A percentile compares a stretch with the other conserved stretches of the same genome.
Conservation (phyloP, 1,284 basidiomycete species). For the Moesziomyces parantarcticus region DNA sequence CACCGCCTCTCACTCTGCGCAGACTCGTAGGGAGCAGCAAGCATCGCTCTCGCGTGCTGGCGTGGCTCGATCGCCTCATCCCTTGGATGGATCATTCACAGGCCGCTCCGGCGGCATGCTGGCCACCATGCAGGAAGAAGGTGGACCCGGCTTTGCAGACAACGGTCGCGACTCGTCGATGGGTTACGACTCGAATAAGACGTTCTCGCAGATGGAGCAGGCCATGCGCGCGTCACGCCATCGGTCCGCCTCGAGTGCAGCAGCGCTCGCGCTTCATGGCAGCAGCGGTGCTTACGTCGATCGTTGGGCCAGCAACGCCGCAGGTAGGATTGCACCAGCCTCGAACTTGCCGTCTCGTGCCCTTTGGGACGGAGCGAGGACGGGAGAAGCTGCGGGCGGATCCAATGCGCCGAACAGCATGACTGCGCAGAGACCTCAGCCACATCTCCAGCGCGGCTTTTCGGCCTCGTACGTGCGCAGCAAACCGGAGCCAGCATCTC, state of each 20-base stretch:
- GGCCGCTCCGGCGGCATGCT: slow-evolving; percentile 30
- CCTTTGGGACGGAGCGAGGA: slow-evolving; percentile 28
- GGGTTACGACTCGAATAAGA: slow-evolving; percentile 13
- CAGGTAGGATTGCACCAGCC: slow-evolving; percentile 24
- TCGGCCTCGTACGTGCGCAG: slow-evolving; percentile 31
- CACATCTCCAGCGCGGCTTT: slow-evolving; percentile 37
- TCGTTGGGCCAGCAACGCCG: slow-evolving; percentile 33
- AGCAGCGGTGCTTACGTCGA: slow-evolving; percentile 24
- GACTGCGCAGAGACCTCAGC: slow-evolving; percentile 20
- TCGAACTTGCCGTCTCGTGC: slow-evolving; percentile 15
- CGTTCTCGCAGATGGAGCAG: slow-evolving; percentile 23
- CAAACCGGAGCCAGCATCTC: slow-evolving; percentile 23
- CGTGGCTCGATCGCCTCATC: slow-evolving; percentile 38
- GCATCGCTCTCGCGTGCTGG: slow-evolving; percentile 32
- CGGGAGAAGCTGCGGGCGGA: slow-evolving; percentile 11
- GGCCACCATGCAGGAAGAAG: slow-evolving; percentile 49
- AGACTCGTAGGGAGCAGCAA: slow-evolving; percentile 31
- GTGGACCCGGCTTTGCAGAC: slow-evolving; percentile 2
- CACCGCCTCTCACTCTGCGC: slow-evolving; percentile 10
- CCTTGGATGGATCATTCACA: slow-evolving; percentile 25
- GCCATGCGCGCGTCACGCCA: slow-evolving; percentile 41
- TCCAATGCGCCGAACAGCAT: neutral
- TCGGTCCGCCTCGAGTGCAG: slow-evolving; percentile 55
- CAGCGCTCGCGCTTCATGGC: slow-evolving; percentile 45
- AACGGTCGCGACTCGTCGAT: slow-evolving; percentile 31